Evolutionary conservation across 2,329 filamentous ascomycete genomes (phyloP).

Genomic region (Ophiostoma sp.): DNA sequence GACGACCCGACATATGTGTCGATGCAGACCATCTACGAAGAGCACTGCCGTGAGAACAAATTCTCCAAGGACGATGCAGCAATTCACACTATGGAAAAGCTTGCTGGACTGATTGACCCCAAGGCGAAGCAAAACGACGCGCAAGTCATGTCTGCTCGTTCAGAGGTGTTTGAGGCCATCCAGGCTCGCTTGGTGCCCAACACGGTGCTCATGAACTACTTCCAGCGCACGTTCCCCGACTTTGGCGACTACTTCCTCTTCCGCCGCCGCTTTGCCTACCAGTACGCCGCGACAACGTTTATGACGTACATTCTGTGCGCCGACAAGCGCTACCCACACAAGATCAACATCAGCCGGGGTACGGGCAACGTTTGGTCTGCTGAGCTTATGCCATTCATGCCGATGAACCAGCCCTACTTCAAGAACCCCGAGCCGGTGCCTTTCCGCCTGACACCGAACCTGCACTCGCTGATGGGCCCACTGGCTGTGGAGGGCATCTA

Average conservation of each 20-base stretch:
- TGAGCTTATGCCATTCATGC: conserved; percentile 88
- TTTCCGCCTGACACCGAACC: conserved; percentile 92
- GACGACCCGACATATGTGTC: conserved; percentile 94
- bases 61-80: conserved; percentile 94
- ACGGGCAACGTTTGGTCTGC: conserved; percentile 95
- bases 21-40: conserved; percentile 91
- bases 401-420: conserved; percentile 77
- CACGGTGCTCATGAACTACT: conserved; percentile 78
- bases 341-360: conserved; percentile 81
- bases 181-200: conserved; percentile 89
- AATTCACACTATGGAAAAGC: conserved; percentile 90
- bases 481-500: conserved; percentile 95
- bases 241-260: conserved; percentile 98
- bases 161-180: conserved; percentile 92
- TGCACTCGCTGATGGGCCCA: conserved; percentile 94
- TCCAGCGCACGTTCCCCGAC: conserved; percentile 78
- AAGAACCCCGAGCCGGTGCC: conserved; percentile 93
- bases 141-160: conserved; percentile 64
- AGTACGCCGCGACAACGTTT: conserved; percentile 89
- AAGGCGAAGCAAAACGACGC: conserved; percentile 67
- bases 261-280: conserved; percentile 93
- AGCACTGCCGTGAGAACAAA: conserved; percentile 81
- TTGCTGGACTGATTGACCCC: conserved; percentile 67
- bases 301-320: conserved; percentile 99
- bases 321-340: conserved; percentile 91